Evolutionary conservation across 345 rosid species (phyloP), one percentile per base, ranked within the genome.

Genomic region (Linum trigynum): DNA sequence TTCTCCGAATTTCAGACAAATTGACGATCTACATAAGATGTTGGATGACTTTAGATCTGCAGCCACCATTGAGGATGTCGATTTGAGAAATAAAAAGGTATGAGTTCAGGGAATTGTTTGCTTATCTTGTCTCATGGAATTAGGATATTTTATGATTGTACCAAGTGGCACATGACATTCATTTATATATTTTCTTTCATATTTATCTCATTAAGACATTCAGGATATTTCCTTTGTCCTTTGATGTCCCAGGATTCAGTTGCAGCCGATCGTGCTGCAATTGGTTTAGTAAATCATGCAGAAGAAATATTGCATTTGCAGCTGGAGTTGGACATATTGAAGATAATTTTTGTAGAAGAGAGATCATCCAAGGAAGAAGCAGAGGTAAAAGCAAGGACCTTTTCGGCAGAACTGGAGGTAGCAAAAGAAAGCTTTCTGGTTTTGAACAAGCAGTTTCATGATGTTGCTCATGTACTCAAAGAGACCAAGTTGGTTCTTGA

Each of bases 261-360:
- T 39, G 66, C 66, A 7, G 70, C 64, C 68, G 69, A 67, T 59
- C 67, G 72, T 72, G 55, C 69, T 64, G 66, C 66, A 71, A 75
- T 76, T 64, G 56, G 62, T 67, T 0, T 23, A 23, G 75, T 72
- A 79, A 78, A 81, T 61, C 68, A 76, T 65, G 81, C 63, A 4
- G 97, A 86, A 75, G 85, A 84, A 74, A 72, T 85, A 73, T 76
- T 90, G 82, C 77, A 86, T 78, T 77, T 90, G 74, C 97, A 88
- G 79, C 81, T 92, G 65, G 97, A 92, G 82, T 73, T 84, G 72
- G 98, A 92, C 78, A 82, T 92, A 68, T 58, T 85, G 35, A 90
- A 86, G 78, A 81, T 85, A 71, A 80, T 92, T 76, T 84, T 88
- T 42, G 81, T 78, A 68, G 98, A 92, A 78, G 97, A 90, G 81